Conservation (phyloP, 2,329 filamentous ascomycete genomes). For the Calonectria hawksworthii region DNA sequence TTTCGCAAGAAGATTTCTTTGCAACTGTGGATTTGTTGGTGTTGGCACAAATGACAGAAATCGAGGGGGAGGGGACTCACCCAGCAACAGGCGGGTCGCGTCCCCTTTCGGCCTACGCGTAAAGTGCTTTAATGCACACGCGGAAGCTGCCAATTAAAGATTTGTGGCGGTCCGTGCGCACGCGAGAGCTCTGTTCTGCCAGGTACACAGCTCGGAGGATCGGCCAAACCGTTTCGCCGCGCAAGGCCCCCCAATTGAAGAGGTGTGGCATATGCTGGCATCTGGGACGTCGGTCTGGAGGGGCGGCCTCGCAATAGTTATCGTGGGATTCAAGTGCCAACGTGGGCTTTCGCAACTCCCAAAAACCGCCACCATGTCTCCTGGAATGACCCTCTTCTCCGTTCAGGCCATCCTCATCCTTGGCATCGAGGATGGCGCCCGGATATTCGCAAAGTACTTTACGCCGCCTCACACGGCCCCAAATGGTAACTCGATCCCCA, state of each 20-base stretch:
- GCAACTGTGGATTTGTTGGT: slow-evolving; percentile 39
- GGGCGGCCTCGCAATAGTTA: slow-evolving; percentile 37
- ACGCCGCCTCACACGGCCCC: slow-evolving; percentile 68
- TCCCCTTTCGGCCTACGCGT: slow-evolving; percentile 51
- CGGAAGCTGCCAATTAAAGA: slow-evolving; percentile 30
- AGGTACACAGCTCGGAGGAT: slow-evolving; percentile 19
- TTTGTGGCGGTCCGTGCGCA: slow-evolving; percentile 42
- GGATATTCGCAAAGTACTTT: slow-evolving; percentile 97
- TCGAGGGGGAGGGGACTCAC: slow-evolving; percentile 43
- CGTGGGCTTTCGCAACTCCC: slow-evolving; percentile 24
- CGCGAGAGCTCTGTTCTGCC: slow-evolving; percentile 33
- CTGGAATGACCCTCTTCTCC: slow-evolving; percentile 81
- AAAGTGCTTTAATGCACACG: slow-evolving; percentile 53
- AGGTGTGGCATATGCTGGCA: slow-evolving; percentile 44
- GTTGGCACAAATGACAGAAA: slow-evolving; percentile 42
- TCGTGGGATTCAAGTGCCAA: slow-evolving; percentile 37
- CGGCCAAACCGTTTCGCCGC: slow-evolving; percentile 52
- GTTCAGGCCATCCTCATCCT: slow-evolving; percentile 85
- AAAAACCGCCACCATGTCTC: slow-evolving; percentile 69
- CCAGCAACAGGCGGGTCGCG: slow-evolving; percentile 44
- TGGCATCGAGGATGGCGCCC: slow-evolving; percentile 87
- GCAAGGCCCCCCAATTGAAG: slow-evolving; percentile 28
- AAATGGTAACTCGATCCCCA: slow-evolving; percentile 47
- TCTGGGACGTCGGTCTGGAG: slow-evolving; percentile 51
- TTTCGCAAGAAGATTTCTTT: slow-evolving; percentile 27